Evolutionary conservation across 441 rosid genomes (phyloP).

Genomic region (Brassica balearica): DNA sequence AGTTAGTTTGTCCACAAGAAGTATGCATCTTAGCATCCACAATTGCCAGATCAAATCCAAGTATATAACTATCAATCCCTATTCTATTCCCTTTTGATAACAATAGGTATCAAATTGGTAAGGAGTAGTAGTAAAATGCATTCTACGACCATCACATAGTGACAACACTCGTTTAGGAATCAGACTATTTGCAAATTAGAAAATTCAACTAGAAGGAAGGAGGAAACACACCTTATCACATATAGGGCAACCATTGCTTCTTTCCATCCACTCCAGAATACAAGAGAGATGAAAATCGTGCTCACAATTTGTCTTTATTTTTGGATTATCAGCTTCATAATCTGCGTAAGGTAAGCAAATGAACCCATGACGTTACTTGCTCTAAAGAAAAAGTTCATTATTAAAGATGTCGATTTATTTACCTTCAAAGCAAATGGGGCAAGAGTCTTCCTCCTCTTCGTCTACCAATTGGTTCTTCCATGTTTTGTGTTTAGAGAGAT

Average conservation of each 20-base stretch:
- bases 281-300: slow-evolving; percentile 94
- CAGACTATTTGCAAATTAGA: neutral
- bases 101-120: neutral
- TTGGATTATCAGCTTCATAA: slow-evolving; percentile 86
- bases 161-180: neutral
- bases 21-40: neutral
- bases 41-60: neutral
- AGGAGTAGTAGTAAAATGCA: neutral
- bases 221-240: slow-evolving; percentile 69
- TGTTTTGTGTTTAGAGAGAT: slow-evolving; percentile 38
- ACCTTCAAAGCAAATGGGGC: slow-evolving; percentile 80
- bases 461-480: slow-evolving; percentile 35
- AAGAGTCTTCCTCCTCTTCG: slow-evolving; percentile 74
- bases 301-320: slow-evolving; percentile 79
- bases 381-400: neutral
- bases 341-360: slow-evolving; percentile 52
- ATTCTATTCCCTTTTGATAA: neutral
- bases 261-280: slow-evolving; percentile 94
- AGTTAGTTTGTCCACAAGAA: slow-evolving; percentile 6
- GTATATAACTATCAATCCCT: slow-evolving; percentile 1
- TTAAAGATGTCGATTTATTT: neutral
- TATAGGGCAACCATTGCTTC: slow-evolving; percentile 87
- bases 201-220: neutral
- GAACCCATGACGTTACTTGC: neutral
- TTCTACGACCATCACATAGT: slow-evolving; percentile 1